These are phyloP conservation scores for Wallacemonas sp. DNA, from an alignment of 208 protist genomes.

Conservation along the genomic window DNA sequence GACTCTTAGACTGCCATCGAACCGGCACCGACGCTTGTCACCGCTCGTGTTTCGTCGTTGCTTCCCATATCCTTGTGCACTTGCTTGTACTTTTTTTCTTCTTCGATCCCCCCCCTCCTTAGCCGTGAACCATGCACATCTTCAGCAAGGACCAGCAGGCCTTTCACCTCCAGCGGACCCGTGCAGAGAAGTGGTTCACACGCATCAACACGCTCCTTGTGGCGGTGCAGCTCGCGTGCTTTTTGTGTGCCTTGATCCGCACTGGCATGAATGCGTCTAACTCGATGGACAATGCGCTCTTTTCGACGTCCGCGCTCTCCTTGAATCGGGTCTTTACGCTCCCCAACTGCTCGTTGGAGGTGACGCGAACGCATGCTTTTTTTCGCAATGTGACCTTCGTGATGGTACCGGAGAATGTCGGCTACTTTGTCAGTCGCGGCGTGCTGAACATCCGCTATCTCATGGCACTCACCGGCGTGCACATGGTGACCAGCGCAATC, in stretches of 20 bases:
- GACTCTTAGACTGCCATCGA: too few relatives aligned
- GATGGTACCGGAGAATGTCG: constrained; percentile 55
- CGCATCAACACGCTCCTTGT: constrained; percentile 60
- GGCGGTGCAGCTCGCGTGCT: constrained; percentile 68
- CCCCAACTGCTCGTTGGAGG: constrained; percentile 35
- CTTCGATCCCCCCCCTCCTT: too few relatives aligned
- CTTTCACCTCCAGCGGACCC: constrained; percentile 68
- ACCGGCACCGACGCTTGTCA: too few relatives aligned
- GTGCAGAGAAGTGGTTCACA: constrained; percentile 65
- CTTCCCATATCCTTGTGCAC: too few relatives aligned
- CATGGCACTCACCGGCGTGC: constrained; percentile 49
- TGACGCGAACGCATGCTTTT: constrained; percentile 38
- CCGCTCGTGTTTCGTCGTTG: too few relatives aligned
- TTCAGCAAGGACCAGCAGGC: constrained; percentile 84
- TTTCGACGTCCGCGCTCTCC: constrained; percentile 36
- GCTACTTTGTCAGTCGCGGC: constrained; percentile 68
- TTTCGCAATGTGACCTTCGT: constrained; percentile 59
- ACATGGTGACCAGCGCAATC: constrained; percentile 45
- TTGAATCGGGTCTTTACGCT: constrained; percentile 37
- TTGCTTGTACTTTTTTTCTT: constrained; percentile 19
- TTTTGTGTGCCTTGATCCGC: constrained; percentile 58
- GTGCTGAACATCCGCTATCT: constrained; percentile 74
- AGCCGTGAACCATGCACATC: constrained; percentile 85
- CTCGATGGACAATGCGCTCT: constrained; percentile 73
- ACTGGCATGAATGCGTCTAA: constrained; percentile 33